A percentile compares a stretch with the other conserved stretches of the same genome.
phyloP scores from a whole-genome alignment of 2,329 filamentous ascomycete genomes.

The Cladosporium austrohemisphaericum region DNA sequence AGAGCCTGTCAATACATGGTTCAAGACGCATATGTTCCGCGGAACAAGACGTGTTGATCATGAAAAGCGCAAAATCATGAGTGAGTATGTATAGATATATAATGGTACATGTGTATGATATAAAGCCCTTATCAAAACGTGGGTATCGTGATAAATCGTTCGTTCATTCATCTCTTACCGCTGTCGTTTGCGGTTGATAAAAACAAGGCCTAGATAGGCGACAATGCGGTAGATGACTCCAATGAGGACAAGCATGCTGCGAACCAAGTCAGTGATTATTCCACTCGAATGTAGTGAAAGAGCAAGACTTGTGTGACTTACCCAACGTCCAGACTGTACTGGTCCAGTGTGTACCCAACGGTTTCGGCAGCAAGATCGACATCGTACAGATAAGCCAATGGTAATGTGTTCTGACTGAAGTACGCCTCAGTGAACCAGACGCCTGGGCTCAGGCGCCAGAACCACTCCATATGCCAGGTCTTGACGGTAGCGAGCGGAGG shows the following conservation, averaged over 20 bases:
- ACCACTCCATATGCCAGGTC: slow-evolving; percentile 51
- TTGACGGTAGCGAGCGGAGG: slow-evolving; percentile 49
- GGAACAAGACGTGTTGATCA: too few species aligned
- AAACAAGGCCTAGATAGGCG: slow-evolving; percentile 25
- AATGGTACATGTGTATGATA: neutral
- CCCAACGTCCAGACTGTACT: slow-evolving; percentile 42
- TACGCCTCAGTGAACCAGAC: slow-evolving; percentile 57
- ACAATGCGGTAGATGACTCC: slow-evolving; percentile 27
- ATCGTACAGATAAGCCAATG: slow-evolving; percentile 50
- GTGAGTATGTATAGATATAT: neutral
- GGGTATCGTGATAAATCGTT: neutral
- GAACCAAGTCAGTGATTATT: neutral
- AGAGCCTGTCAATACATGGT: too few species aligned
- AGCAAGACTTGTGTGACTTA: slow-evolving; percentile 12
- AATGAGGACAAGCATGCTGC: slow-evolving; percentile 27
- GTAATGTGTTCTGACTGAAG: slow-evolving; percentile 50
- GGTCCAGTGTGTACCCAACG: slow-evolving; percentile 47
- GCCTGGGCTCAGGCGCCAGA: slow-evolving; percentile 53
- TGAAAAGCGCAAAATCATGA: too few species aligned
- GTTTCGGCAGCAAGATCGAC: slow-evolving; percentile 43
- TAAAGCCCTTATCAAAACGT: neutral
- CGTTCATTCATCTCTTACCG: slow-evolving; percentile 17
- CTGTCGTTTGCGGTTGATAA: slow-evolving; percentile 27
- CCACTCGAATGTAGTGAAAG: neutral
- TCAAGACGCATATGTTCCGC: too few species aligned